Evolutionary conservation across 2,329 filamentous ascomycete species (phyloP), one percentile per base, ranked within the genome.

Genomic region (Botrytis porri): DNA sequence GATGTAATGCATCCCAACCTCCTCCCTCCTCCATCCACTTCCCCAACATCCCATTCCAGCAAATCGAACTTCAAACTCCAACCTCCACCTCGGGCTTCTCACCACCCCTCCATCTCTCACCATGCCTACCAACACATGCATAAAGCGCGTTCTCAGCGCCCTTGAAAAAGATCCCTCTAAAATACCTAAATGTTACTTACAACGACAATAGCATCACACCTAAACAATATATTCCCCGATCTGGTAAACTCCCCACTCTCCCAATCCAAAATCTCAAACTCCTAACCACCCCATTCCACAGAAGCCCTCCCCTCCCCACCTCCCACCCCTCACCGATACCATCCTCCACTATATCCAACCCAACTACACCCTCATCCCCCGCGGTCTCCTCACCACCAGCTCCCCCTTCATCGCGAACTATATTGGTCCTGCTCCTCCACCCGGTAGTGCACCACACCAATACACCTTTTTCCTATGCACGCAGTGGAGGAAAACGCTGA

Each of bases 281-380:
- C 14, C n/a, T 62, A 18, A 71, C 39, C n/a, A 4, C 45, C 16
- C 60, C 1, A n/a, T n/a, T 35, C 29, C 6, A 54, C 39, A 79
- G 77, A 76, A 60, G 78, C 78, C 45, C 20, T n/a, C 63, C 71
- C 4, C 59, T 70, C 2, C 70, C 76, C 39, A 29, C 69, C 29
- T 59, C 43, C n/a, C 7, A 22, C 18, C 77, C 39, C 74, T 84
- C 41, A 78, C 86, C 1, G 82, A 84, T 8, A 85, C 86, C 2
- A 81, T 86, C 45, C 76, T 86, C 70, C 86, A 87, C 79, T 86
- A 84, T 81, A 78, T 85, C 65, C 84, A 86, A 74, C 82, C 83
- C 0, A 82, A 82, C 32, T 60, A 73, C 41, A 73, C 60, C n/a
- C 22, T 65, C 39, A 61, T 22, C 22, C 29, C 35, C 1, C 39